Percentiles rank a stretch among this genome's conserved stretches.
Evolutionary conservation across 2,329 filamentous ascomycete species (phyloP).

Genomic region (Fusarium lyarnte): DNA sequence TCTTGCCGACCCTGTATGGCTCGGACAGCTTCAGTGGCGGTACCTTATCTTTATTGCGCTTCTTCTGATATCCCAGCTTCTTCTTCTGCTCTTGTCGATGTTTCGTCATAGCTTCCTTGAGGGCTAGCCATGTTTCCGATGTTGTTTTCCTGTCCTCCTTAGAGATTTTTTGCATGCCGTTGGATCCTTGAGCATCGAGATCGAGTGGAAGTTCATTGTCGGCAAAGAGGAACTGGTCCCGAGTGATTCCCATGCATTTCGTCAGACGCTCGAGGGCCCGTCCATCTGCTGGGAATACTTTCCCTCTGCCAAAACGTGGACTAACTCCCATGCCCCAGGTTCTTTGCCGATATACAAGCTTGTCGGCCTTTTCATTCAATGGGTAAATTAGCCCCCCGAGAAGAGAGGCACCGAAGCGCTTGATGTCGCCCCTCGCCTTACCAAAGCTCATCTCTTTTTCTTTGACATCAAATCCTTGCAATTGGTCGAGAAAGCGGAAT

Average conservation of each 20-base stretch:
- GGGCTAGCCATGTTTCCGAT: not conserved
- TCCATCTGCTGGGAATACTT: not conserved
- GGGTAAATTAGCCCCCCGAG: conserved; percentile 22
- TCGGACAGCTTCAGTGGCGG: not conserved
- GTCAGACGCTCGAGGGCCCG: conserved; percentile 8
- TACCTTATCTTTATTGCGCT: not conserved
- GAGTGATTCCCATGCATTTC: conserved; percentile 12
- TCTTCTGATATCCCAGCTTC: not conserved
- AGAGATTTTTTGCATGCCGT: not conserved
- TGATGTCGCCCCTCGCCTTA: conserved; percentile 35
- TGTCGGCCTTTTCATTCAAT: not conserved
- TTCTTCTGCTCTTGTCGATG: not conserved
- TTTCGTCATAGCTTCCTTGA: not conserved
- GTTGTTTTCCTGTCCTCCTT: not conserved
- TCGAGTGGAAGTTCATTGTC: not conserved
- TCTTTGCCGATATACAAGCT: not conserved
- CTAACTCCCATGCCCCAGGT: not conserved
- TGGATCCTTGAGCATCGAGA: not conserved
- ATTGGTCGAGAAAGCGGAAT: conserved; percentile 33
- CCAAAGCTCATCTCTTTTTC: conserved; percentile 8
- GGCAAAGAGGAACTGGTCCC: conserved; percentile 16
- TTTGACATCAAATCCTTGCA: conserved; percentile 21
- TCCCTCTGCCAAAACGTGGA: not conserved
- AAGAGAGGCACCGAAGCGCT: conserved; percentile 39
- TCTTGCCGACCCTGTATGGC: not conserved